Conservation (phyloP, 1,284 basidiomycete species). For the Anthracocystis walkeri region DNA sequence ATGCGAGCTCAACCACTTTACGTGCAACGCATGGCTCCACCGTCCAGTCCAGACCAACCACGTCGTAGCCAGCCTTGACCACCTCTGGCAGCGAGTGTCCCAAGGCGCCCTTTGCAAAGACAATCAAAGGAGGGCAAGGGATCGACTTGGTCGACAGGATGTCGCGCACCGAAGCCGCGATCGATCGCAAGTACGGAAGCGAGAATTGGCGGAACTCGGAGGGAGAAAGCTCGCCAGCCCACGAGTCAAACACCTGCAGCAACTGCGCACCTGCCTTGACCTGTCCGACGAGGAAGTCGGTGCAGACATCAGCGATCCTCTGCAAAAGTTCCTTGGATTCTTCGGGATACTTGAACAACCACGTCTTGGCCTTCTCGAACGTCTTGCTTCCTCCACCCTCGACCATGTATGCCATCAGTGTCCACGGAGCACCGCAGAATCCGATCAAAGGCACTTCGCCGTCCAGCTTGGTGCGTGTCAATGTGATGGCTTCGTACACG, state of each 20-base stretch:
- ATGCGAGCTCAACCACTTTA: conserved; percentile 57
- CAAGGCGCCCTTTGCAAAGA: conserved; percentile 66
- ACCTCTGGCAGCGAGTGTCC: conserved; percentile 67
- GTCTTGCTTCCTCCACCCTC: conserved; percentile 67
- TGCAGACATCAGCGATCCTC: conserved; percentile 65
- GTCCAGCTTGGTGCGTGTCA: conserved; percentile 64
- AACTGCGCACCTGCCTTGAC: conserved; percentile 67
- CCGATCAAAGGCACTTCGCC: conserved; percentile 69
- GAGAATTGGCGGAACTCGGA: conserved; percentile 66
- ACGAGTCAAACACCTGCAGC: conserved; percentile 69
- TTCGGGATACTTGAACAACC: conserved; percentile 68
- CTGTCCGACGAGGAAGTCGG: conserved; percentile 67
- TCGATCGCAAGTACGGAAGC: conserved; percentile 65
- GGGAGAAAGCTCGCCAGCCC: conserved; percentile 69
- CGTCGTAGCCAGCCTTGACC: conserved; percentile 67
- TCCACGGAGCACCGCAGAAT: conserved; percentile 69
- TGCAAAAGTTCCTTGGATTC: conserved; percentile 65
- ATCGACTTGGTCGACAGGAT: conserved; percentile 59
- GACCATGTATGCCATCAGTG: conserved; percentile 70
- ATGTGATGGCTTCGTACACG: conserved; percentile 65
- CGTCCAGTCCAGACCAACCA: conserved; percentile 67
- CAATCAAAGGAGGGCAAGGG: conserved; percentile 63
- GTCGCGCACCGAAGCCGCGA: conserved; percentile 63
- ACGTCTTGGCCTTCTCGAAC: conserved; percentile 68
- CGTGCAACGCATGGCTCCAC: conserved; percentile 66